Base-by-base conservation (phyloP, 2,329 filamentous ascomycete species). In the Aspergillus sp. region DNA sequence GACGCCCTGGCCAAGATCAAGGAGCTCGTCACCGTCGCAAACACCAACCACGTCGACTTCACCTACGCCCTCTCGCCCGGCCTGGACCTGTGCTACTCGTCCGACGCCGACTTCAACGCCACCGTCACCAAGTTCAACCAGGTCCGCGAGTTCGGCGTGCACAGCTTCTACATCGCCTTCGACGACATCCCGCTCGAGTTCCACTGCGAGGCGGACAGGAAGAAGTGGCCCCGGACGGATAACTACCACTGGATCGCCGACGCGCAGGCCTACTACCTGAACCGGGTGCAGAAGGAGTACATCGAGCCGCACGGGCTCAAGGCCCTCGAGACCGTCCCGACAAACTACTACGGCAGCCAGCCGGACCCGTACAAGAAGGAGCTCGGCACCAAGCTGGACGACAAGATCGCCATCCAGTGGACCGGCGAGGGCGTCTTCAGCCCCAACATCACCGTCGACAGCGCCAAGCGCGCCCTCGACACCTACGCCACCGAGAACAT, bases 381-480 rank as follows among this genome's bases (percentile, higher is more conserved):
- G 24, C 43, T 48, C 14, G 45, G 45, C 14, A 45, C 42, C 11
- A 37, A 34, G 27, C 30, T 47, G 13, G 32, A 48, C 35, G 43
- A 45, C 31, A 47, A 47, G n/a, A 42, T 48, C 24, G 37, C 44
- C 17, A 32, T 48, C n/a, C 44, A 48, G 10, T 47, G 45, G 45
- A 48, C 45, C 4, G 45, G 45, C 17, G 45, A 48, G 33, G 45
- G 42, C 7, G 36, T 48, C 8, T 48, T 48, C 40, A 47, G 42
- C 19, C 32, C 41, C 28, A 24, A 42, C 7, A 45, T 47, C 29
- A 48, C 41, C 2, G 39, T 40, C 14, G 40, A 35, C 5, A 45
- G 41, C 26, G 41, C 44, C 10, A 25, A 42, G 12, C 34, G 27
- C 13, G 44, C 45, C 5, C 34, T 33, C 29, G 8, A 6, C 8